A percentile compares a stretch with the other conserved stretches of the same genome.
These are phyloP conservation scores for Pythium guiyangense DNA, from an alignment of 352 stramenopile genomes.

Conservation along the genomic window DNA sequence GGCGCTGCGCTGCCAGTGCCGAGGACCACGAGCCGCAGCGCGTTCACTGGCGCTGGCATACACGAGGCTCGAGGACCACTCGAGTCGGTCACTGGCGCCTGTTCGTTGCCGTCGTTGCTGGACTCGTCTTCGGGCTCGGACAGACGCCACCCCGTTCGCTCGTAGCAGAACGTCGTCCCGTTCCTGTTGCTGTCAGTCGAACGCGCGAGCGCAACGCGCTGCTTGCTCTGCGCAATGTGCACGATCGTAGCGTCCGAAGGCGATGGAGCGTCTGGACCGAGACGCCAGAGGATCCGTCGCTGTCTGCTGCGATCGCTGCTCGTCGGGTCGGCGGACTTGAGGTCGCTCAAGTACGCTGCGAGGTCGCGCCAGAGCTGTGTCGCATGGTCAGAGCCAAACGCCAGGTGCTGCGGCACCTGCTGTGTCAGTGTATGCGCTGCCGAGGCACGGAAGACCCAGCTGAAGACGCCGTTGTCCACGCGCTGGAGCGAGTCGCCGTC, in stretches of 20 bases:
- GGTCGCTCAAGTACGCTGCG: slow-evolving; percentile 1
- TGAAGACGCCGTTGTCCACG: slow-evolving; percentile 35
- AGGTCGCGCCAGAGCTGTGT: slow-evolving; percentile 6
- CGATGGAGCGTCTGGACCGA: too few species aligned
- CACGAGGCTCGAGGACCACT: neutral
- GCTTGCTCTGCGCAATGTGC: slow-evolving; percentile 52
- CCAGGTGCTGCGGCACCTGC: slow-evolving; percentile 3
- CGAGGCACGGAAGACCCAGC: slow-evolving; percentile 48
- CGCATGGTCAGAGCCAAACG: slow-evolving; percentile 5
- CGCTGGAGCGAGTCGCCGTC: slow-evolving; percentile 27
- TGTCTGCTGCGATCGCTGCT: slow-evolving; percentile 16
- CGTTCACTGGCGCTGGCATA: neutral
- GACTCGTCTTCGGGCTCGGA: neutral
- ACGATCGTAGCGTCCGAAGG: slow-evolving; percentile 11
- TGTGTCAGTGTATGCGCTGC: slow-evolving; percentile 18
- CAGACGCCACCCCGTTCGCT: slow-evolving; percentile 38
- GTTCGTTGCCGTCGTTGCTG: slow-evolving; percentile 8
- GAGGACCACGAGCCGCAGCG: slow-evolving; percentile 81
- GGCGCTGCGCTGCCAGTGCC: slow-evolving; percentile 95
- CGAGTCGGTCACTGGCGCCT: slow-evolving; percentile 1
- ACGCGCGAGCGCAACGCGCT: slow-evolving; percentile 30
- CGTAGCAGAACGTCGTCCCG: slow-evolving; percentile 28
- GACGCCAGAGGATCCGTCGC: slow-evolving; percentile 24
- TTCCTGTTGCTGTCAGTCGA: neutral
- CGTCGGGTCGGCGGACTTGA: neutral